Evolutionary conservation across 2,329 filamentous ascomycete genomes (phyloP).

Genomic region (Coniochaeta ligniaria): DNA sequence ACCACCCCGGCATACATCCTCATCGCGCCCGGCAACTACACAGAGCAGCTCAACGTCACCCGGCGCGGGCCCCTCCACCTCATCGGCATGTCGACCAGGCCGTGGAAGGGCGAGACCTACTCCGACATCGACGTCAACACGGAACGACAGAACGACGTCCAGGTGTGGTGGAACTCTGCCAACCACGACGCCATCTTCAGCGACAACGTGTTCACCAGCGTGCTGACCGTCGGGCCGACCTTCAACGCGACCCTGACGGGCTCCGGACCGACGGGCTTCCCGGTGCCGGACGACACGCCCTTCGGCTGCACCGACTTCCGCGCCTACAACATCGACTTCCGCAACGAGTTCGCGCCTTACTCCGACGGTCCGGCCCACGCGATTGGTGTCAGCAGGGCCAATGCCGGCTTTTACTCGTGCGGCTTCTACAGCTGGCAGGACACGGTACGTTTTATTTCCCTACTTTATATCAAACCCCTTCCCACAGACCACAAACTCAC

Average conservation of each 20-base stretch:
- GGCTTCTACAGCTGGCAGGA: conserved; percentile 64
- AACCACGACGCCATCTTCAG: conserved; percentile 36
- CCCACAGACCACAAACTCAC: conserved; percentile 12
- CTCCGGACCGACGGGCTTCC: conserved; percentile 52
- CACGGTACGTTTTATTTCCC: conserved; percentile 48
- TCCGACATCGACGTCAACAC: conserved; percentile 36
- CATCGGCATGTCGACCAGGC: conserved; percentile 46
- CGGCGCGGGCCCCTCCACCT: conserved; percentile 53
- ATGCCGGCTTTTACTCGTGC: conserved; percentile 60
- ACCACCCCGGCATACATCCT: conserved; percentile 43
- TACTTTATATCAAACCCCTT: no score
- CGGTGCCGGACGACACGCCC: conserved; percentile 52
- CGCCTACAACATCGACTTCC: conserved; percentile 60
- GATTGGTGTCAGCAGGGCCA: conserved; percentile 53
- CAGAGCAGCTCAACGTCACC: conserved; percentile 59
- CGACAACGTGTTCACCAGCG: conserved; percentile 57
- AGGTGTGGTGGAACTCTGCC: conserved; percentile 50
- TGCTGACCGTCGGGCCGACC: conserved; percentile 56
- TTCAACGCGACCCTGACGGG: conserved; percentile 57
- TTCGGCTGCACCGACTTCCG: conserved; percentile 59
- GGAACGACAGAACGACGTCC: conserved; percentile 36
- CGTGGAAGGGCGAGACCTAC: conserved; percentile 22
- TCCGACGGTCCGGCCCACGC: conserved; percentile 51
- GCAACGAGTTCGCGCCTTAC: conserved; percentile 47
- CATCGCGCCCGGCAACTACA: conserved; percentile 52